A percentile compares a stretch with the other conserved stretches of the same genome.
Conservation (phyloP, 1,284 basidiomycete species). For the Sanghuangporus sanghuang region DNA sequence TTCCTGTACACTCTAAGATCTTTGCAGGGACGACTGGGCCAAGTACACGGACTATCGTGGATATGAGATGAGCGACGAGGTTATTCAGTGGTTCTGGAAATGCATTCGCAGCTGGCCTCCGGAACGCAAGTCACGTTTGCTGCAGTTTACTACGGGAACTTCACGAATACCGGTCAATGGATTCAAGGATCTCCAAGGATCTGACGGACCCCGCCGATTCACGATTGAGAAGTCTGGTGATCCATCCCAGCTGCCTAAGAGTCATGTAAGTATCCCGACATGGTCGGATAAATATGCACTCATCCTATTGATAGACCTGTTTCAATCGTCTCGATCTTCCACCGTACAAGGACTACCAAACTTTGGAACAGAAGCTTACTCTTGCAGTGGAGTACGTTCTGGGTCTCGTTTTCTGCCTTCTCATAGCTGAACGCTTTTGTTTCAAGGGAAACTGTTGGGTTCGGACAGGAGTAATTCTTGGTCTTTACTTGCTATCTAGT, state of each 20-base stretch:
- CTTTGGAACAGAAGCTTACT: slow-evolving; percentile 83
- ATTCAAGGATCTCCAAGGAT: slow-evolving; percentile 98
- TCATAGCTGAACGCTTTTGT: slow-evolving; percentile 3
- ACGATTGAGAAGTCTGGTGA: slow-evolving; percentile 97
- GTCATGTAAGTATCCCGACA: slow-evolving; percentile 35
- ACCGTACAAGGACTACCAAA: slow-evolving; percentile 87
- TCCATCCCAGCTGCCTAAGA: slow-evolving; percentile 83
- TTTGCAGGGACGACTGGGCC: slow-evolving; percentile 72
- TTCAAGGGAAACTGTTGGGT: slow-evolving; percentile 39
- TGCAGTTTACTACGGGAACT: slow-evolving; percentile 98
- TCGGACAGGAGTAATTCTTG: slow-evolving; percentile 36
- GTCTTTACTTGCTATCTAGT: background rate
- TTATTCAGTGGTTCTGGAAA: slow-evolving; percentile 99
- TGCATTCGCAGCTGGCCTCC: slow-evolving; percentile 94
- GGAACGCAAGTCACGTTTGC: slow-evolving; percentile 89
- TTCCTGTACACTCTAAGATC: background rate
- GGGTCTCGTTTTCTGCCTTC: slow-evolving; percentile 8
- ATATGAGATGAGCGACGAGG: slow-evolving; percentile 85
- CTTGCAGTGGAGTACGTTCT: slow-evolving; percentile 79
- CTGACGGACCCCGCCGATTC: slow-evolving; percentile 91
- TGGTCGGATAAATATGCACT: background rate
- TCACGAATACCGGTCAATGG: slow-evolving; percentile 97
- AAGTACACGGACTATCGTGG: slow-evolving; percentile 84
- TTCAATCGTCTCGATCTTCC: slow-evolving; percentile 92
- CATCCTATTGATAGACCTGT: slow-evolving; percentile 49